phyloP scores from a whole-genome alignment of 2,329 filamentous ascomycete genomes.

The Fusarium virguliforme region DNA sequence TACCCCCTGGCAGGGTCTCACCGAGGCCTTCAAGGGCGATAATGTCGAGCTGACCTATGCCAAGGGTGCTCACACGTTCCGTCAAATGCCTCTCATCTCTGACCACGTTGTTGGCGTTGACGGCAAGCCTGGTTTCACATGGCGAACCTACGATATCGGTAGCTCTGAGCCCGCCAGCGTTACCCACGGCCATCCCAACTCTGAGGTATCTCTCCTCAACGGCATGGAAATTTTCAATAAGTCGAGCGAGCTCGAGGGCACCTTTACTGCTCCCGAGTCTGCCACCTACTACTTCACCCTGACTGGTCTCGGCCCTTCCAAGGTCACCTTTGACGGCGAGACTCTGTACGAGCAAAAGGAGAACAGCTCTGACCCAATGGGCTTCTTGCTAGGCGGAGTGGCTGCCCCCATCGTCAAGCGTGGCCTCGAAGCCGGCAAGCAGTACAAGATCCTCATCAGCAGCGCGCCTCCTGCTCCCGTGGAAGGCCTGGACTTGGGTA shows the following conservation, averaged over 20 bases:
- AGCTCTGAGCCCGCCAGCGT: slow-evolving; percentile 34
- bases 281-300: slow-evolving; percentile 50
- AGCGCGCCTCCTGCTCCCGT: slow-evolving; percentile 14
- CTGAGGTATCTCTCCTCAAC: slow-evolving; percentile 34
- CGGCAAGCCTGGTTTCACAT: slow-evolving; percentile 49
- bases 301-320: slow-evolving; percentile 47
- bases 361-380: slow-evolving; percentile 51
- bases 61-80: slow-evolving; percentile 35
- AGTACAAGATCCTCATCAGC: slow-evolving; percentile 20
- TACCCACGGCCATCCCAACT: slow-evolving; percentile 43
- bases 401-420: slow-evolving; percentile 64
- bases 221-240: slow-evolving; percentile 22
- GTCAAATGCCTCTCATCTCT: slow-evolving; percentile 30
- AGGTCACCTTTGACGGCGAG: slow-evolving; percentile 47
- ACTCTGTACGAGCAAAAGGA: slow-evolving; percentile 49
- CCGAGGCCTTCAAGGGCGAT: slow-evolving; percentile 37
- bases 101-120: slow-evolving; percentile 47
- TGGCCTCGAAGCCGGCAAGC: slow-evolving; percentile 50
- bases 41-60: slow-evolving; percentile 44
- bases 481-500: slow-evolving; percentile 19
- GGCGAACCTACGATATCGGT: slow-evolving; percentile 41
- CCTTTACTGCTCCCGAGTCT: slow-evolving; percentile 46
- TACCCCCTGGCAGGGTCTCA: slow-evolving; percentile 50
- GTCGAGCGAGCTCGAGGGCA: slow-evolving; percentile 45
- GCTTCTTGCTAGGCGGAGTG: slow-evolving; percentile 49